These are phyloP conservation scores for Sicyos baderoa DNA, from an alignment of 306 rosid genomes.

Conservation along the genomic window DNA sequence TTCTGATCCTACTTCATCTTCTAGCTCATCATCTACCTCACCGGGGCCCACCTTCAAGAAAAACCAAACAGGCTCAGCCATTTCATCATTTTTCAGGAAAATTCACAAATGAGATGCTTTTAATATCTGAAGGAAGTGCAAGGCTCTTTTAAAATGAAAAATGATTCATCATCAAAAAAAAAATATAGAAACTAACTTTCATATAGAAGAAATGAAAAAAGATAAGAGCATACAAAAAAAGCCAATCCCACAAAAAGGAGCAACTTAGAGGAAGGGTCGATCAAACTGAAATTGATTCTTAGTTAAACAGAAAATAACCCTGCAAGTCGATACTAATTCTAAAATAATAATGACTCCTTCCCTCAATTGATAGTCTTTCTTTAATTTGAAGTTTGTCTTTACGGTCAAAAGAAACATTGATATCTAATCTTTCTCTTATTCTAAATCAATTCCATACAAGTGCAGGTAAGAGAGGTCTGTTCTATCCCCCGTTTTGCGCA, in stretches of 20 bases:
- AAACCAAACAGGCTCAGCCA: constrained; percentile 17
- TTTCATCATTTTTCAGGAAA: constrained; percentile 1
- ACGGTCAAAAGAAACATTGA: not conserved
- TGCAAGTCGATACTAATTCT: not conserved
- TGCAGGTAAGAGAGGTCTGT: constrained; percentile 3
- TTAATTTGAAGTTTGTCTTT: not conserved
- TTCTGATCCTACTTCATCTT: constrained; percentile 94
- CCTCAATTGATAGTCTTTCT: not conserved
- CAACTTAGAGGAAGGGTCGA: too few relatives aligned
- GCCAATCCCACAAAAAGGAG: too few relatives aligned
- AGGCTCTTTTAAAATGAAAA: not conserved
- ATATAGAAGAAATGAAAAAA: too few relatives aligned
- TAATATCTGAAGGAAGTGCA: not conserved
- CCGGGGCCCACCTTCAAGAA: constrained; percentile 93
- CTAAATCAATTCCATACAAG: not conserved
- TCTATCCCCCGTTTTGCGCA: too few relatives aligned
- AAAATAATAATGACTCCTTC: not conserved
- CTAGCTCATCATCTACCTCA: constrained; percentile 96
- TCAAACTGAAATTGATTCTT: too few relatives aligned
- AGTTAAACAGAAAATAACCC: not conserved
- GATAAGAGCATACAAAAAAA: too few relatives aligned
- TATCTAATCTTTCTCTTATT: not conserved
- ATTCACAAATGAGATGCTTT: not conserved
- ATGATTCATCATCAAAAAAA: not conserved
- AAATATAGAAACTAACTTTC: too few relatives aligned